Evolutionary conservation across 805 yeast species (phyloP), one percentile per base, ranked within the genome.

Genomic region (Teunomyces stri): DNA sequence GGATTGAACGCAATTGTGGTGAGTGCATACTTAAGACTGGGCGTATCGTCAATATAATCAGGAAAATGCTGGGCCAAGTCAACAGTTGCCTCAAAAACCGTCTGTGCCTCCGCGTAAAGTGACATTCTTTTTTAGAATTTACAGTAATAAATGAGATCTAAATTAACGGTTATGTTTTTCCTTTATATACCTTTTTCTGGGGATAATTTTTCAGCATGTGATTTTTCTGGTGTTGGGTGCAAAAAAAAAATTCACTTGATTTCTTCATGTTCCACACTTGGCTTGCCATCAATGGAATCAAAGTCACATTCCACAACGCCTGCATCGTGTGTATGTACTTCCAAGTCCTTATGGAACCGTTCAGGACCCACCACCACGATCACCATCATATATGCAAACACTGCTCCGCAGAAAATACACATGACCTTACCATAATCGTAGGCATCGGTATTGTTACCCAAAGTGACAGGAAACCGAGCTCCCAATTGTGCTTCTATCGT

Each of bases 1-100:
- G 99, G 99, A 65, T 94, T 94, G 79, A 94, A 91, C 12, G 84
- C 82, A 56, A 94, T 87, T 27, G 87, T 79, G 6, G 74, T 77
- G 25, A 88, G 62, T 4, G 92, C 80, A 49, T 44, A 65, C 30
- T 51, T 44, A 45, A 68, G 51, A 45, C 57, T 51, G 25, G 53
- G 40, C 34, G 60, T 55, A 36, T 59, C 46, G 22, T 51, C 55
- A 16, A 68, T 52, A 50, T 62, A 68, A 13, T 42, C 34, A n/a
- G 22, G 31, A 13, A 59, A 50, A 45, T 64, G 56, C 28, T 40
- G 43, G 12, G 51, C 43, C 38, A 64, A 51, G 45, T 55, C 56
- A 21, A 54, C 52, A 37, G 61, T 38, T 36, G 61, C 65, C 10
- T 44, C 48, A 7, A 50, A 28, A 28, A 53, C 43, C 4, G 13